These are phyloP conservation scores for Aristolochia fimbriata DNA, from an alignment of 164 flowering plant species.

Conservation along the genomic window DNA sequence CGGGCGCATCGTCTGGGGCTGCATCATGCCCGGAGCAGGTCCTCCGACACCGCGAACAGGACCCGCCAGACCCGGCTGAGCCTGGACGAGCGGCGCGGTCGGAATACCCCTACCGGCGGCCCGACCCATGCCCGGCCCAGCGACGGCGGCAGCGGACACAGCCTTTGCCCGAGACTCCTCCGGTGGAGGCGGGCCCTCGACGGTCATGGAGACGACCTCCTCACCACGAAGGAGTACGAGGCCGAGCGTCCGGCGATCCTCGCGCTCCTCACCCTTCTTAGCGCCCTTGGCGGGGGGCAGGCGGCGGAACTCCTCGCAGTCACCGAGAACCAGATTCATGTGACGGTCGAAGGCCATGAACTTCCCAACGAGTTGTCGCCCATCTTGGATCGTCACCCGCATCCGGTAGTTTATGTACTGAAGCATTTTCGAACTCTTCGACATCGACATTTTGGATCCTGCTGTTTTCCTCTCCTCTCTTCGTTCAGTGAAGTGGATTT, in stretches of 20 bases:
- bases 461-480: background rate
- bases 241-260: constrained; percentile 89
- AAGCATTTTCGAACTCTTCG: constrained; percentile 96
- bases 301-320: constrained; percentile 93
- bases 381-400: constrained; percentile 97
- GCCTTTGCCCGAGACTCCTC: constrained; percentile 87
- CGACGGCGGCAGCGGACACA: constrained; percentile 41
- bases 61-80: constrained; percentile 91
- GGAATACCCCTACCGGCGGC: constrained; percentile 88
- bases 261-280: constrained; percentile 57
- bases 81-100: constrained; percentile 63
- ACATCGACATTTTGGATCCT: constrained; percentile 73
- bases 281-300: constrained; percentile 75
- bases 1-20: constrained; percentile 83
- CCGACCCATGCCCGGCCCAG: constrained; percentile 83
- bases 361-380: constrained; percentile 90
- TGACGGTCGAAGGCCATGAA: constrained; percentile 99
- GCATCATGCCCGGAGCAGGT: constrained; percentile 98
- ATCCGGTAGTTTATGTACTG: constrained; percentile 93
- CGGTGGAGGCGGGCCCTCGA: constrained; percentile 97
- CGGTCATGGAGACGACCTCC: constrained; percentile 98
- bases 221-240: constrained; percentile 91
- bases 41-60: constrained; percentile 93
- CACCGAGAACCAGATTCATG: constrained; percentile 97
- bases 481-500: background rate